These are phyloP conservation scores for Botryosphaeria agaves DNA, from an alignment of 2,329 filamentous ascomycete species.

Conservation along the genomic window DNA sequence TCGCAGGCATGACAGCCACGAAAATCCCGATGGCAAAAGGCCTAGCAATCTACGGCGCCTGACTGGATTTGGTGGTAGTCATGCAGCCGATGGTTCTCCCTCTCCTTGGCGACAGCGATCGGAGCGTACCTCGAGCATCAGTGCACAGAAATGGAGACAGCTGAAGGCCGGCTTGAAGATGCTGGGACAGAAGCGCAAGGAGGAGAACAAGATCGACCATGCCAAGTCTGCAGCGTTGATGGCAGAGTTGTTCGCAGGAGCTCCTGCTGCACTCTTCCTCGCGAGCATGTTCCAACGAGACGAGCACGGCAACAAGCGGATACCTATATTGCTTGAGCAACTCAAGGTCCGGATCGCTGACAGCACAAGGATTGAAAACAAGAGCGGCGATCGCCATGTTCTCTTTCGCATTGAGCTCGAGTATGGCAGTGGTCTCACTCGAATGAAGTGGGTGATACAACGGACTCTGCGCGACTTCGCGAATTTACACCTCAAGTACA, in stretches of 20 bases:
- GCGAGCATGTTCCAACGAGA: constrained; percentile 97
- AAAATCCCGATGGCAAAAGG: constrained; percentile 18
- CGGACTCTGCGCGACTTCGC: constrained; percentile 78
- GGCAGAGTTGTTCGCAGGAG: constrained; percentile 82
- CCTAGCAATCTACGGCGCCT: constrained; percentile 28
- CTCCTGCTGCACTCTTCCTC: constrained; percentile 81
- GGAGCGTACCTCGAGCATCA: constrained; percentile 28
- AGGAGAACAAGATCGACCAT: constrained; percentile 73
- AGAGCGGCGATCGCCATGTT: constrained; percentile 49
- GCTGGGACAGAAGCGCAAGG: constrained; percentile 58
- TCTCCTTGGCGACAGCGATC: constrained; percentile 23
- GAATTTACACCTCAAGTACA: constrained; percentile 88
- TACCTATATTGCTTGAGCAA: constrained; percentile 89
- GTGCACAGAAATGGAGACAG: constrained; percentile 75
- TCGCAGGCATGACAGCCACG: constrained; percentile 8
- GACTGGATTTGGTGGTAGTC: constrained; percentile 24
- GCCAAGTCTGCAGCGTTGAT: constrained; percentile 92
- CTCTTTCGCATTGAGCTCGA: constrained; percentile 86
- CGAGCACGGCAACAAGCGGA: constrained; percentile 86
- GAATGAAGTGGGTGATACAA: constrained; percentile 93
- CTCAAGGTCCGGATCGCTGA: constrained; percentile 77
- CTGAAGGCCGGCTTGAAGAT: constrained; percentile 81
- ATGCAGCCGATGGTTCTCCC: constrained; percentile 17
- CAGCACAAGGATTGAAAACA: constrained; percentile 50
- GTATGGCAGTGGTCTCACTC: constrained; percentile 85